phyloP scores from a whole-genome alignment of 1,284 basidiomycete species.

The Prillingera fragicola region DNA sequence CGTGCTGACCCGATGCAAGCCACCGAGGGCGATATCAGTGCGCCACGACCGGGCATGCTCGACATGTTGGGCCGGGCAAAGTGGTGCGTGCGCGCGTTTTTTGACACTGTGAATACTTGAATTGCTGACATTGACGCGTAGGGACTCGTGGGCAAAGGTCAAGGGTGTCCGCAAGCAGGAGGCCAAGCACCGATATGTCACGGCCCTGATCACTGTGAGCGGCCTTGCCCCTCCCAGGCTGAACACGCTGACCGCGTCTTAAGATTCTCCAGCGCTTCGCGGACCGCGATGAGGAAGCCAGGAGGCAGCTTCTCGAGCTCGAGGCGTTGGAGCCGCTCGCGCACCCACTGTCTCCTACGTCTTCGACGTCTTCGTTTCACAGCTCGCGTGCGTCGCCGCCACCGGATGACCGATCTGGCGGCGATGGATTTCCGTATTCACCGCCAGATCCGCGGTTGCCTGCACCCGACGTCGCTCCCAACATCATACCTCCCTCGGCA shows the following conservation, averaged over 20 bases:
- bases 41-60: conserved; percentile 39
- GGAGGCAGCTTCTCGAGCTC: conserved; percentile 72
- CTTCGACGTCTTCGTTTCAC: conserved; percentile 41
- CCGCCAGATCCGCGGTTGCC: conserved; percentile 41
- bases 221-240: not conserved
- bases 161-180: conserved; percentile 70
- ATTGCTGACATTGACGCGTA: conserved; percentile 38
- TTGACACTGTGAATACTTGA: conserved; percentile 34
- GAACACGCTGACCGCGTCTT: not conserved
- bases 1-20: conserved; percentile 20
- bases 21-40: conserved; percentile 40
- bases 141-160: conserved; percentile 94
- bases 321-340: conserved; percentile 64
- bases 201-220: conserved; percentile 72
- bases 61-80: conserved; percentile 89
- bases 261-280: conserved; percentile 16
- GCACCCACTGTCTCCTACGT: conserved; percentile 29
- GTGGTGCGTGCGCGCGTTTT: conserved; percentile 60
- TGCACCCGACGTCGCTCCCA: conserved; percentile 40
- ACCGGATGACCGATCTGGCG: conserved; percentile 9
- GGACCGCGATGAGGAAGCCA: conserved; percentile 73
- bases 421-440: conserved; percentile 10
- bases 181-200: conserved; percentile 85
- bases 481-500: conserved; percentile 38
- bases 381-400: conserved; percentile 38